These are phyloP conservation scores for Aeminium ludgeri DNA, from an alignment of 495 filamentous ascomycete genomes.

Conservation along the genomic window DNA sequence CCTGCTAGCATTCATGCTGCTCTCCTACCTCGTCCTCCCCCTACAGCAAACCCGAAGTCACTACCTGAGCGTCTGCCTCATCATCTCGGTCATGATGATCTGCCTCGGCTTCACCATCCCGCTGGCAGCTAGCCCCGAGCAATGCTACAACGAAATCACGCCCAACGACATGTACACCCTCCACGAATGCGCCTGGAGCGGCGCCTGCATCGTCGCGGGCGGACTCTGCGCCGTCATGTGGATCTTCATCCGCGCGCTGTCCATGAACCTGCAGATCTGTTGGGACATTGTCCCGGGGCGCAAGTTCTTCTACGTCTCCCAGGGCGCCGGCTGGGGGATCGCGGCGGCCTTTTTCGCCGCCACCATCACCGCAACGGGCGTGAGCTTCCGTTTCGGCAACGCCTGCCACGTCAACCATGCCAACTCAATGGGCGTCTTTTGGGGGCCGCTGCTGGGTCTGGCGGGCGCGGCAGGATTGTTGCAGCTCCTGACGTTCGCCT, in stretches of 20 bases:
- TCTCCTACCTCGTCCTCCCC: slow-evolving; percentile 70
- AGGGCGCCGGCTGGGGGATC: slow-evolving; percentile 67
- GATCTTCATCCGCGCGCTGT: slow-evolving; percentile 79
- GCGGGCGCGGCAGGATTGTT: slow-evolving; percentile 60
- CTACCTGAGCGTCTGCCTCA: slow-evolving; percentile 77
- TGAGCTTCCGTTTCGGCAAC: slow-evolving; percentile 81
- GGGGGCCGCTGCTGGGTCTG: slow-evolving; percentile 74
- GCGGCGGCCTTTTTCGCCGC: slow-evolving; percentile 54
- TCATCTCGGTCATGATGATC: slow-evolving; percentile 56
- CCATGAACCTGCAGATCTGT: slow-evolving; percentile 91
- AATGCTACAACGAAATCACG: slow-evolving; percentile 82
- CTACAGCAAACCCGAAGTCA: slow-evolving; percentile 83
- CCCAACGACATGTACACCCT: slow-evolving; percentile 81
- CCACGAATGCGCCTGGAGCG: slow-evolving; percentile 71
- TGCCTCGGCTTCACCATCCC: slow-evolving; percentile 87
- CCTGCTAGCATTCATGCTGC: slow-evolving; percentile 55
- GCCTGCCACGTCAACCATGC: slow-evolving; percentile 86
- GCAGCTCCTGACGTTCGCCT: slow-evolving; percentile 59
- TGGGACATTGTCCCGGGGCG: slow-evolving; percentile 84
- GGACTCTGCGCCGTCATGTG: slow-evolving; percentile 71
- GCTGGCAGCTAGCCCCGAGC: slow-evolving; percentile 56
- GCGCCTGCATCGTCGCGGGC: slow-evolving; percentile 66
- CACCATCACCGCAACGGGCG: slow-evolving; percentile 70
- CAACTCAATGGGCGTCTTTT: slow-evolving; percentile 66
- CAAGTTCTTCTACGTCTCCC: slow-evolving; percentile 78